These are phyloP conservation scores for Naganishia randhawae DNA, from an alignment of 768 basidiomycete species.

Conservation along the genomic window DNA sequence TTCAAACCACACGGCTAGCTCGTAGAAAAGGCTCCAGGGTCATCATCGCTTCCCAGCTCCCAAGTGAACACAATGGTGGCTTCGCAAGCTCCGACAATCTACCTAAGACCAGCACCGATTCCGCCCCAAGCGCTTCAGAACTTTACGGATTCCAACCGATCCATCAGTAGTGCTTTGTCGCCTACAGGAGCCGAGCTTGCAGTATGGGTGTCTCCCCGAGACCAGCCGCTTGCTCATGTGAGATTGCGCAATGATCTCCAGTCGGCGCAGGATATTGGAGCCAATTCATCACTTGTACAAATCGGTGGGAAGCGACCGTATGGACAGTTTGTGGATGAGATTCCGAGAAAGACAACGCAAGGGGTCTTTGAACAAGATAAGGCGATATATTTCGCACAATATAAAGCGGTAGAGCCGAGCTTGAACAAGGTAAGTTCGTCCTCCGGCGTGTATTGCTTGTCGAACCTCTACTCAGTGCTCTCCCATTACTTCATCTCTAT, in stretches of 20 bases:
- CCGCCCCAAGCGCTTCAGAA: constrained; percentile 7
- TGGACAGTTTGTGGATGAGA: constrained; percentile 10
- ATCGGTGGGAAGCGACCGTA: constrained; percentile 12
- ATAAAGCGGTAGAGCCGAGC: neutral
- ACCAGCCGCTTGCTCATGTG: constrained; percentile 4
- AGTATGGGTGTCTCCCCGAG: constrained; percentile 22
- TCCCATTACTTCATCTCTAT: neutral
- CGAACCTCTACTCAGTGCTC: neutral
- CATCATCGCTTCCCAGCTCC: neutral
- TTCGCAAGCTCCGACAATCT: constrained; percentile 14
- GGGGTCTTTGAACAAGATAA: constrained; percentile 27
- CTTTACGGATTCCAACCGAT: constrained; percentile 24
- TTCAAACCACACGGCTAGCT: neutral
- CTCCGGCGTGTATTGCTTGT: neutral
- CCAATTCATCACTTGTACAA: neutral
- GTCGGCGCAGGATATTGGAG: neutral
- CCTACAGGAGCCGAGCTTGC: constrained; percentile 11
- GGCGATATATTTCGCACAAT: constrained; percentile 28
- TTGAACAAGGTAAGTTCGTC: constrained; percentile 25
- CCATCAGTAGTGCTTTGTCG: constrained; percentile 18
- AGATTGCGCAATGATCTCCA: neutral
- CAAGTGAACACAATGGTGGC: neutral
- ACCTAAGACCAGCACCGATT: constrained; percentile 27
- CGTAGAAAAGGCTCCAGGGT: neutral
- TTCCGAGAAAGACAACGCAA: neutral